Evolutionary conservation across 805 yeast genomes (phyloP).

Genomic region (Candida silvatica): DNA sequence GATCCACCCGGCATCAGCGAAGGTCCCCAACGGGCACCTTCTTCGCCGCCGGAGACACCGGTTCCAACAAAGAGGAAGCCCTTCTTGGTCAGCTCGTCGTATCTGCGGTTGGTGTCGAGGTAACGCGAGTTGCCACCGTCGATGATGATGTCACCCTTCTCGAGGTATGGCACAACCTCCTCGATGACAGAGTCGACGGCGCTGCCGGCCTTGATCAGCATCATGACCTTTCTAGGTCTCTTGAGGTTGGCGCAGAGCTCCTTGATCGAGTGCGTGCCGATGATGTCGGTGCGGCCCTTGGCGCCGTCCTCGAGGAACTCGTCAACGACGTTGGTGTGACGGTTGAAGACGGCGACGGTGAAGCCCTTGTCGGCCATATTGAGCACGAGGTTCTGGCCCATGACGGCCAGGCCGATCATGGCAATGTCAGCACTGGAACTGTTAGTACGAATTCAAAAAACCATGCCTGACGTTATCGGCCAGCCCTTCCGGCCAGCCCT

Average conservation of each 20-base stretch:
- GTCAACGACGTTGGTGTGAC: slow-evolving; percentile 94
- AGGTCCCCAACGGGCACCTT: slow-evolving; percentile 99
- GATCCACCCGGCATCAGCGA: slow-evolving; percentile 99
- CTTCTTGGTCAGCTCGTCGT: slow-evolving; percentile 75
- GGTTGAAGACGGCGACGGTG: slow-evolving; percentile 97
- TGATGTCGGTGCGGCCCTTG: slow-evolving; percentile 82
- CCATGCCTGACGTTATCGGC: too few species aligned
- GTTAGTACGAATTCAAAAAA: background rate
- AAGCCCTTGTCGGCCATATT: slow-evolving; percentile 98
- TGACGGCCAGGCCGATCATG: slow-evolving; percentile 98
- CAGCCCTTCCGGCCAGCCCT: too few species aligned
- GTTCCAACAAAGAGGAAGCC: slow-evolving; percentile 94
- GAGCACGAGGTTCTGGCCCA: slow-evolving; percentile 97
- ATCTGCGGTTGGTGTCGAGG: slow-evolving; percentile 98
- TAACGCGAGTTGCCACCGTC: slow-evolving; percentile 99
- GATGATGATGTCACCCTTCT: slow-evolving; percentile 94
- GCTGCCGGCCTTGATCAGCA: slow-evolving; percentile 92
- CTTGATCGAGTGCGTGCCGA: slow-evolving; percentile 89
- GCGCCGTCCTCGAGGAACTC: slow-evolving; percentile 91
- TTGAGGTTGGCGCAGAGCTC: slow-evolving; percentile 84
- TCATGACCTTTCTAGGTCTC: slow-evolving; percentile 93
- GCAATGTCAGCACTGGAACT: slow-evolving; percentile 82
- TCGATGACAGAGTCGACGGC: slow-evolving; percentile 91
- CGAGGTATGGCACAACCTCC: slow-evolving; percentile 84
- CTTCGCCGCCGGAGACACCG: slow-evolving; percentile 99